Evolutionary conservation across 345 rosid genomes (phyloP).

Genomic region (Chamaenerion angustifolium): DNA sequence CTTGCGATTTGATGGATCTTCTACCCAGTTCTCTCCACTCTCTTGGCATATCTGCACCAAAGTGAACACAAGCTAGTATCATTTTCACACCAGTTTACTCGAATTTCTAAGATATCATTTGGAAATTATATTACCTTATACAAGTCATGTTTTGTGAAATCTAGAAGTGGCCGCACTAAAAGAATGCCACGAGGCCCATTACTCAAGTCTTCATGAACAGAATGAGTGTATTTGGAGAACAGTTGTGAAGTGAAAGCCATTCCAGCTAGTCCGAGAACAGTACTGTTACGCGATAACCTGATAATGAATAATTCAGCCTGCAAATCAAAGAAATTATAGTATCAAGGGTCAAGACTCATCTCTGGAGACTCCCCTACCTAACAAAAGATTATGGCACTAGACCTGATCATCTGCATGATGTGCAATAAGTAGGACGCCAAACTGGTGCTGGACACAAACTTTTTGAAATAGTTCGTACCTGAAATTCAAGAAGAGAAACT

Average conservation of each 20-base stretch:
- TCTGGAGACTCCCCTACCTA: neutral
- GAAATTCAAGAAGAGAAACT: conserved; percentile 7
- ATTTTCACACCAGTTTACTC: neutral
- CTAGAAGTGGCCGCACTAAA: conserved; percentile 66
- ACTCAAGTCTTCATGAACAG: conserved; percentile 16
- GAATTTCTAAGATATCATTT: neutral
- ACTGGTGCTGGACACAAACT: conserved; percentile 40
- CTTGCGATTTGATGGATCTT: conserved; percentile 78
- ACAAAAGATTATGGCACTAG: neutral
- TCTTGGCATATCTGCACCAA: conserved; percentile 53
- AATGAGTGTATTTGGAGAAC: conserved; percentile 23
- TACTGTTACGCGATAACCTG: conserved; percentile 78
- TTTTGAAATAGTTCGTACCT: conserved; percentile 64
- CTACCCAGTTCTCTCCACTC: conserved; percentile 49
- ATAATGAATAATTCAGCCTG: conserved; percentile 88
- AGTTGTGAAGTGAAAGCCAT: conserved; percentile 69
- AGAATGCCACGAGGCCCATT: conserved; percentile 24
- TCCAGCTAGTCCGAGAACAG: conserved; percentile 94
- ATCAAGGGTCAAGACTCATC: neutral
- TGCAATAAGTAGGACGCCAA: conserved; percentile 69
- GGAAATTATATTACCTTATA: conserved; percentile 37
- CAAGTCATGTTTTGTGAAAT: conserved; percentile 67
- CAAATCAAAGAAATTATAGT: conserved; percentile 6
- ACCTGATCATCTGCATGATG: conserved; percentile 98
- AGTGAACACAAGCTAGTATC: neutral